These are phyloP conservation scores for Pleurotus eryngii DNA, from an alignment of 768 basidiomycete genomes.

Conservation along the genomic window DNA sequence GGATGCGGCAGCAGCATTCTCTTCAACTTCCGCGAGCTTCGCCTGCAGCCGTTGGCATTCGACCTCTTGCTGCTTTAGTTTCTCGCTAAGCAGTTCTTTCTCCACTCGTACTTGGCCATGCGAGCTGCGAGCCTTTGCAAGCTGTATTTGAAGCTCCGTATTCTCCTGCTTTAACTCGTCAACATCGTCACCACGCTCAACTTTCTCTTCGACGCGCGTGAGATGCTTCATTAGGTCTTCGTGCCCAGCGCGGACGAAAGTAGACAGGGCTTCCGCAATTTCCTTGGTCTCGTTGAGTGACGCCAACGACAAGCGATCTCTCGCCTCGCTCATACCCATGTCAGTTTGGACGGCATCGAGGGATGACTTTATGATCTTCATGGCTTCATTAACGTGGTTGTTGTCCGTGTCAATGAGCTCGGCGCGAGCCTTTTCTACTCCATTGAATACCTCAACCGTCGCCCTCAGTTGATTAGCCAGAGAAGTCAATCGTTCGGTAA, in stretches of 20 bases:
- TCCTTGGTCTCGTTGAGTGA: constrained; percentile 59
- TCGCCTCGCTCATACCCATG: constrained; percentile 42
- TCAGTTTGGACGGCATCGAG: constrained; percentile 55
- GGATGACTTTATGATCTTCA: constrained; percentile 44
- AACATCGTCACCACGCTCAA: constrained; percentile 37
- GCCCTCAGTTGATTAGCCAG: constrained; percentile 46
- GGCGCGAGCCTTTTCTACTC: constrained; percentile 24
- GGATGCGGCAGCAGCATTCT: constrained; percentile 35
- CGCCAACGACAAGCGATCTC: constrained; percentile 47
- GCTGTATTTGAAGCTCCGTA: constrained; percentile 65
- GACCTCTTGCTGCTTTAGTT: constrained; percentile 52
- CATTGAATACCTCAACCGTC: constrained; percentile 41
- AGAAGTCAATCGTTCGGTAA: constrained; percentile 38
- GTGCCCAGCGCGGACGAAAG: constrained; percentile 51
- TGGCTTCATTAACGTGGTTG: constrained; percentile 25
- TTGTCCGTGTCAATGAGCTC: constrained; percentile 24
- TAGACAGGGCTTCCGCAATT: constrained; percentile 40
- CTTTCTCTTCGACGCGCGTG: neutral
- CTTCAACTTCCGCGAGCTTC: constrained; percentile 55
- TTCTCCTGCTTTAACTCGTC: constrained; percentile 70
- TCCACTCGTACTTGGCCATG: constrained; percentile 80
- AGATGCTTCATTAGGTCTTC: constrained; percentile 56
- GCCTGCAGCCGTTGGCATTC: constrained; percentile 62
- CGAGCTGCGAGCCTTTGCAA: constrained; percentile 73
- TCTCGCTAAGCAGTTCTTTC: constrained; percentile 70